Evolutionary conservation across 2,329 filamentous ascomycete genomes (phyloP), one percentile per base, ranked within the genome.

Genomic region (Aphanoascus verrucosus): DNA sequence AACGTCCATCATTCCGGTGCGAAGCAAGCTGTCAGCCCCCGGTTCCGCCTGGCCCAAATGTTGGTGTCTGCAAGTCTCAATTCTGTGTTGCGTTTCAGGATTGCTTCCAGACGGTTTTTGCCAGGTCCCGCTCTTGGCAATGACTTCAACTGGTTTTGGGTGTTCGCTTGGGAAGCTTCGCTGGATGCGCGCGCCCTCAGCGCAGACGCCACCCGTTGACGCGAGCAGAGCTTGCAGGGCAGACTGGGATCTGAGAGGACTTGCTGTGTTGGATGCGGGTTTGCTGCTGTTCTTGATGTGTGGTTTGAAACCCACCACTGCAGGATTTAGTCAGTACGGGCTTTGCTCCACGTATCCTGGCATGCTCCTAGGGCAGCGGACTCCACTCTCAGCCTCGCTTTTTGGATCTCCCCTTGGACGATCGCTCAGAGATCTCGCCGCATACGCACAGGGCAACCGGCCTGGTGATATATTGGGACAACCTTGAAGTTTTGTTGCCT

Each of bases 121-220:
- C n/a, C 37, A 50, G 37, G 37, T 41, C 38, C 48, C 38, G 17
- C 28, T 43, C 48, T 50, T 42, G 48, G 48, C 48, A n/a, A 43
- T 34, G 5, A 49, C 35, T 41, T 20, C 47, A 28, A 49, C 35
- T 17, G 47, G 37, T 20, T 42, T 19, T 8, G 2, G 19, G 42
- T 20, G 8, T 15, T 12, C 35, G 8, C 9, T 11, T 37, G 11
- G n/a, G 3, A 11, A 37, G 9, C n/a, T n/a, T 2, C 9, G n/a
- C 9, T n/a, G n/a, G n/a, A 11, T 3, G 3, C n/a, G 20, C 42
- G 3, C 20, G 6, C 17, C 32, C 17, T 12, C 43, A 11, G 14
- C 9, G 15, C 8, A 9, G 15, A 3, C n/a, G 20, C n/a, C 17
- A 23, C 28, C 14, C 44, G 19, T 28, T 35, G 28, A 28, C 17